Evolutionary conservation across 2,329 filamentous ascomycete genomes (phyloP), one percentile per base, ranked within the genome.

Genomic region (Coniochaeta ligniaria): DNA sequence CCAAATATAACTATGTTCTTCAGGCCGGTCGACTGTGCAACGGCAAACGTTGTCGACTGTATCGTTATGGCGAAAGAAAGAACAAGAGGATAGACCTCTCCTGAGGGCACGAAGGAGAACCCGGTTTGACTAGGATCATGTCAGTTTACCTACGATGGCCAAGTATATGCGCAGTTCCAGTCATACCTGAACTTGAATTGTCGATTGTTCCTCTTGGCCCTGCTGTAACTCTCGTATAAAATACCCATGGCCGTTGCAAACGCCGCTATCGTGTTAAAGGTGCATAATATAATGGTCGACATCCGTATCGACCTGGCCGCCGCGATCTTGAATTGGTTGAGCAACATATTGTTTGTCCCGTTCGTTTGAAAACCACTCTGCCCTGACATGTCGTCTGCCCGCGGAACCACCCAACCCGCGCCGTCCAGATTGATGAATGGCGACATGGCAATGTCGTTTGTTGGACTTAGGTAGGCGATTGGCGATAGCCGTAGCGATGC

Each of bases 231-330:
- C 63, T 86, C 81, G 69, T 80, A 81, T 45, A 85, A 70, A 59
- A 88, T 86, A 28, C 83, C 83, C 28, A 76, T 64, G 11, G 82
- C 80, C 7, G 83, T 84, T 20, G 78, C 76, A 60, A 84, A 78
- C 5, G 84, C 83, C 20, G 82, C 82, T 59, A 85, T 69, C 24
- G 83, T 77, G 70, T 88, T 88, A 74, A 87, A 86, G 60, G 77
- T 73, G 38, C 84, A 81, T 60, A 88, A 76, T 62, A 87, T 83
- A 60, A 87, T 81, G 50, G 83, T 83, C 26, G 84, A 86, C 20
- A 81, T 85, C 65, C 85, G 78, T 66, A 86, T 77, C 36, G 83
- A 86, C 67, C 80, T 84, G 63, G 79, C 79, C 17, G 79, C 76
- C 33, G 78, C 77, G 64, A 84, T 81, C 61, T 74, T 76, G 65